Conservation (phyloP, 371 early-diverging fungal genomes). For the Apophysomyces trapeziformis region DNA sequence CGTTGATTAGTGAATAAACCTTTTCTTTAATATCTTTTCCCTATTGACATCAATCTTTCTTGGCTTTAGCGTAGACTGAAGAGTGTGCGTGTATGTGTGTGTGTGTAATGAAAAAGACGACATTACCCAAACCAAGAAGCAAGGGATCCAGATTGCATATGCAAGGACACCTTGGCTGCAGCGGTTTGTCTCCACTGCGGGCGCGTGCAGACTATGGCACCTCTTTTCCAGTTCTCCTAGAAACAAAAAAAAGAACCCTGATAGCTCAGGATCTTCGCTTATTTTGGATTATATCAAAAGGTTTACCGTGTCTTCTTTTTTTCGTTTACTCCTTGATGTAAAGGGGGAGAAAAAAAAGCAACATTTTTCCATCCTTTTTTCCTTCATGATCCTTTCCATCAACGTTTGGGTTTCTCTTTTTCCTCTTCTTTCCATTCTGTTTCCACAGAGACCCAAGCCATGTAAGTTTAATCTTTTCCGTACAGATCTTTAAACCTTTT, state of each 20-base stretch:
- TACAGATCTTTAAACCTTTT: neutral
- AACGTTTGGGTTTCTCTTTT: slow-evolving; percentile 2
- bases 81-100: no score
- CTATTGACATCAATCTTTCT: no score
- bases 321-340: neutral
- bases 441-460: neutral
- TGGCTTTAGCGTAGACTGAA: no score
- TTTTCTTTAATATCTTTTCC: neutral
- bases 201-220: slow-evolving; percentile 10
- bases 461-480: neutral
- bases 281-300: slow-evolving; percentile 9
- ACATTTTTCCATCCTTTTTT: slow-evolving; percentile 10
- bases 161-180: slow-evolving; percentile 11
- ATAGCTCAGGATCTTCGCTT: slow-evolving; percentile 9
- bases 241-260: slow-evolving; percentile 5
- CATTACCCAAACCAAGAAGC: neutral
- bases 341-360: slow-evolving; percentile 3
- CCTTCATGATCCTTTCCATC: slow-evolving; percentile 8
- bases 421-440: slow-evolving; percentile 9
- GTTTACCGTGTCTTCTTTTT: slow-evolving; percentile 1
- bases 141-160: slow-evolving; percentile 3
- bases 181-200: slow-evolving; percentile 12
- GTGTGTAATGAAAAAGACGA: no score
- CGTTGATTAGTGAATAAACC: no score
- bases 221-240: slow-evolving; percentile 7